Base-by-base conservation (phyloP, 208 protist species). In the Naegleria lovaniensis region DNA sequence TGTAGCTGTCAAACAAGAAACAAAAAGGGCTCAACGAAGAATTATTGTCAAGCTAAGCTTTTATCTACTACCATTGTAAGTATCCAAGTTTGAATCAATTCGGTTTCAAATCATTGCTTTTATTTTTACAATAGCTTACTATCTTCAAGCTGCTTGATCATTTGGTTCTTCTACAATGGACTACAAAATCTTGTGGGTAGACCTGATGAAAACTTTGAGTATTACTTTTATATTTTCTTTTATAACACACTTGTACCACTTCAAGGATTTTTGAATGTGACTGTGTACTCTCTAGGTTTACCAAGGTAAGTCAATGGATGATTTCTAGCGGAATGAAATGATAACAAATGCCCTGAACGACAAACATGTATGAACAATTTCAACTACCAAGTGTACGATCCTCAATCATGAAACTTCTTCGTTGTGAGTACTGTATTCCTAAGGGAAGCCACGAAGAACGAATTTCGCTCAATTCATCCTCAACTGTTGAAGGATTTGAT, bases 11-110 rank as follows among this genome's bases (percentile, higher is more conserved):
- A 79, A 79, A 36, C 29, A 79, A 33, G 67, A 79, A 36, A 79
- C 67, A 79, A 79, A 79, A 25, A 25, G 67, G 36, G 67, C 67
- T 9, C 16, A 36, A 79, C 29, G 29, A 11, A 79, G 29, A 36
- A 79, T 79, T 36, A 36, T 79, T 36, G 9, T 19, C 19, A 79
- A 79, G 36, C 36, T 79, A 79, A 79, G 67, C 25, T 36, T 79
- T 36, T 79, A 79, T 79, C n/a, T 79, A n/a, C 25, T 79, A 5
- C 67, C 67, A 36, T 79, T 79, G 67, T 79, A 79, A 79, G 67
- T 79, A 9, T 2, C 9, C 5, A 2, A 19, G 0, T 79, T 33
- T 2, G 7, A 5, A 7, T 13, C n/a, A n/a, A n/a, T n/a, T n/a
- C n/a, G n/a, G n/a, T n/a, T n/a, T n/a, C n/a, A n/a, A n/a, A 67